Conservation (phyloP, 495 filamentous ascomycete species). For the Penicillium cosmopolitanum region DNA sequence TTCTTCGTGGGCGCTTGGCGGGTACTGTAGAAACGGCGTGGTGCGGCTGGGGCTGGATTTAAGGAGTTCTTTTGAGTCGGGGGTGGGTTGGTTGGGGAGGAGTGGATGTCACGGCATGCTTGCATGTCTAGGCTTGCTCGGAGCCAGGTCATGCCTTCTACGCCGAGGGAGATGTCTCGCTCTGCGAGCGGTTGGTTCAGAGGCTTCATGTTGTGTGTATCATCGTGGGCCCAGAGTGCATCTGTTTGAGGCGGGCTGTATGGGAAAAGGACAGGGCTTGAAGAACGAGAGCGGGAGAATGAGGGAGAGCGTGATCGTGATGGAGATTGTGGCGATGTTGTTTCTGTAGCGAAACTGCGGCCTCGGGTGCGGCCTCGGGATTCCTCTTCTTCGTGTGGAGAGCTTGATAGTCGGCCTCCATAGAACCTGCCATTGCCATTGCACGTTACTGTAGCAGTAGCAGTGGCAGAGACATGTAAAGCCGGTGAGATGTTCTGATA, state of each 20-base stretch:
- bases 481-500: neutral
- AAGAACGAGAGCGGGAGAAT: conserved; percentile 19
- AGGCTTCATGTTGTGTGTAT: conserved; percentile 1
- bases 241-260: conserved; percentile 28
- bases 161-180: conserved; percentile 13
- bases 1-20: conserved; percentile 3
- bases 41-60: conserved; percentile 7
- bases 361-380: conserved; percentile 12
- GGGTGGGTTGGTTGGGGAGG: conserved; percentile 4
- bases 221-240: conserved; percentile 9
- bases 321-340: conserved; percentile 6
- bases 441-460: neutral
- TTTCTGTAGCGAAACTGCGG: conserved; percentile 17
- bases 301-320: conserved; percentile 9
- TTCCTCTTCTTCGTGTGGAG: conserved; percentile 9
- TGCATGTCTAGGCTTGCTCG: conserved; percentile 18
- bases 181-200: conserved; percentile 4
- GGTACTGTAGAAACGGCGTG: conserved; percentile 26
- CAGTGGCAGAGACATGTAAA: conserved; percentile 7
- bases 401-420: conserved; percentile 13
- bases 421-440: conserved; percentile 22
- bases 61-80: neutral
- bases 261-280: conserved; percentile 22
- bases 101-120: neutral
- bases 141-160: conserved; percentile 22